Conservation (phyloP, 2,329 filamentous ascomycete species). For the Colletotrichum navitas region DNA sequence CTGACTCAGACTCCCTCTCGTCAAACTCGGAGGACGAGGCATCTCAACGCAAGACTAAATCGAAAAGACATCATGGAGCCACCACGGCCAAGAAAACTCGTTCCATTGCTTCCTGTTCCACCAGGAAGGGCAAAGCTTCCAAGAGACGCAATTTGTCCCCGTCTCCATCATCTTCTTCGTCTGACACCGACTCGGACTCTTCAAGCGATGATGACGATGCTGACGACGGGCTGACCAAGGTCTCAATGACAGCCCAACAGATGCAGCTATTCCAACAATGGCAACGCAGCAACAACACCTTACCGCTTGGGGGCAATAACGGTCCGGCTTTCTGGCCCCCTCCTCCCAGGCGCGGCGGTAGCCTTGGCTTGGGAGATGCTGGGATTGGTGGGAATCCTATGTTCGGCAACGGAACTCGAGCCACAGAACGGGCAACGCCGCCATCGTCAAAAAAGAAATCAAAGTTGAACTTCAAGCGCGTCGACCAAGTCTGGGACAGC, state of each 20-base stretch:
- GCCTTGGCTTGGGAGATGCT: not conserved
- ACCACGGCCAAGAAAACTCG: constrained; percentile 19
- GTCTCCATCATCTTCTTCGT: constrained; percentile 5
- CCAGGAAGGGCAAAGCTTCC: not conserved
- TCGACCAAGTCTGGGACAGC: constrained; percentile 68
- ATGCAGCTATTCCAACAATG: constrained; percentile 22
- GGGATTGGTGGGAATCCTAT: not conserved
- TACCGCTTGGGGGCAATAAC: not conserved
- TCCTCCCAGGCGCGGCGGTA: constrained; percentile 9
- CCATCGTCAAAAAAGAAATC: not conserved
- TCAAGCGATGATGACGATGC: not conserved
- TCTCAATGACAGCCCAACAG: constrained; percentile 18
- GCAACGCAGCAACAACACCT: constrained; percentile 10
- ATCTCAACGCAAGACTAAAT: constrained; percentile 9
- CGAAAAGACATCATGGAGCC: not conserved
- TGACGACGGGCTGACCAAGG: constrained; percentile 13
- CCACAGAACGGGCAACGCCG: not conserved
- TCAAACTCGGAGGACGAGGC: not conserved
- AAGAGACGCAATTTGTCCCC: constrained; percentile 1
- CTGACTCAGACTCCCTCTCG: constrained; percentile 9
- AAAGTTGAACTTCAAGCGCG: constrained; percentile 60
- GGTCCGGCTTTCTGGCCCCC: constrained; percentile 5
- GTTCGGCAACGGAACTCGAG: not conserved
- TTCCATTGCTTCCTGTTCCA: not conserved
- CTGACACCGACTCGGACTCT: not conserved